These are phyloP conservation scores for Collybia sp. DNA, from an alignment of 768 basidiomycete genomes.

Conservation along the genomic window DNA sequence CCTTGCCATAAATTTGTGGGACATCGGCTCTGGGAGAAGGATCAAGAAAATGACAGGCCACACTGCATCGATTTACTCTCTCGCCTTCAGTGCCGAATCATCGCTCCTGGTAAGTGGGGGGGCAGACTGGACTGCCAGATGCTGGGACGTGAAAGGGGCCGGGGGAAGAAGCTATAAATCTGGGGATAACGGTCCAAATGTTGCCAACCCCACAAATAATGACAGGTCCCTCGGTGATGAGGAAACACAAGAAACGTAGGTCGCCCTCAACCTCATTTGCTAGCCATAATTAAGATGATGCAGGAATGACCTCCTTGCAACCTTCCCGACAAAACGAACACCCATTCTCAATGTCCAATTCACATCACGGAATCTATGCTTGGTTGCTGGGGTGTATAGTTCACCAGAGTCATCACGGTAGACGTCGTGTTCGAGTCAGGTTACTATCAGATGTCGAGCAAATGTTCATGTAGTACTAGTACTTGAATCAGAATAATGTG, in stretches of 20 bases:
- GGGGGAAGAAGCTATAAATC: constrained; percentile 60
- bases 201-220: constrained; percentile 10
- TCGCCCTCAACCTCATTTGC: constrained; percentile 6
- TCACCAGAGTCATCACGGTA: constrained; percentile 49
- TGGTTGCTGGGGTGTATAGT: constrained; percentile 77
- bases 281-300: constrained; percentile 6
- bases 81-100: constrained; percentile 91
- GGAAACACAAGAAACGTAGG: constrained; percentile 70
- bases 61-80: constrained; percentile 80
- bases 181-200: constrained; percentile 46
- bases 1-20: constrained; percentile 93
- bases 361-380: constrained; percentile 89
- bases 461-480: too few species aligned
- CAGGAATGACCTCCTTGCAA: constrained; percentile 82
- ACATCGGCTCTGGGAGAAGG: constrained; percentile 88
- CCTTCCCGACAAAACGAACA: constrained; percentile 94
- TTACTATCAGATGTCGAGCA: too few species aligned
- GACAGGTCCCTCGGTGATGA: constrained; percentile 39
- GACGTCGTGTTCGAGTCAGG: not conserved
- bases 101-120: constrained; percentile 86
- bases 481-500: too few species aligned
- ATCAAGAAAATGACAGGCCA: constrained; percentile 98
- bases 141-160: constrained; percentile 89
- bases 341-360: constrained; percentile 92
- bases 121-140: constrained; percentile 95